Base-by-base conservation (phyloP, 1,284 basidiomycete genomes). In the Irpex rosettiformis region DNA sequence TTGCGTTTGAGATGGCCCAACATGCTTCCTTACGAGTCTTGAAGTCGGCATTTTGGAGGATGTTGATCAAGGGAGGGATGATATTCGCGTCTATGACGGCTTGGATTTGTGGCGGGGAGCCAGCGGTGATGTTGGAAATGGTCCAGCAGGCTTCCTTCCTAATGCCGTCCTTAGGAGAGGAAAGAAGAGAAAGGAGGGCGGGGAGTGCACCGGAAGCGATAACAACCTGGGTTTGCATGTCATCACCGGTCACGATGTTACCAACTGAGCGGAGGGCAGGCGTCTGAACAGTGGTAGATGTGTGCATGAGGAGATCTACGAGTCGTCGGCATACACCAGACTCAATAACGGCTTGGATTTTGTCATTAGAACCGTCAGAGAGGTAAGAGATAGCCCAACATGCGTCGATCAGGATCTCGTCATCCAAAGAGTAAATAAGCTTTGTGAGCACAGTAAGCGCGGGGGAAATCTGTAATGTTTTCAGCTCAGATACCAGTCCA, bases 311-410 rank as follows among this genome's bases (percentile, higher is more conserved):
- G 52, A 99, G 82, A 72, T 99, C 97, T 33, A 99, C 97, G 63
- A 99, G 86, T 68, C 97, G 89, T 73, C 97, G 88, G 79, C 95
- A 97, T 59, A 99, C 96, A 56, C 97, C 97, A 18, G 93, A 94
- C 77, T 99, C 97, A 68, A 99, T 99, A 63, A 99, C 97, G 42
- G 96, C 96, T 75, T 99, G 97, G 63, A 99, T 99, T 82, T 99
- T 99, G 77, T 99, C 97, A 73, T 98, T 98, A 54, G 96, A 94
- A 47, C 97, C 97, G 73, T 99, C 97, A 1, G 97, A 99, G 33
- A 99, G 89, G 77, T 99, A 99, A 27, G 96, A 98, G 74, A 99
- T 97, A 49, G 97, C 97, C 97, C 97, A 99, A 82, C 97, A 99
- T 28, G 97, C 97, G 73, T 99, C 97, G 72, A 99, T 99, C 69